phyloP scores from a whole-genome alignment of 1,139 yeast genomes.

The Kodamaea anthophila region DNA sequence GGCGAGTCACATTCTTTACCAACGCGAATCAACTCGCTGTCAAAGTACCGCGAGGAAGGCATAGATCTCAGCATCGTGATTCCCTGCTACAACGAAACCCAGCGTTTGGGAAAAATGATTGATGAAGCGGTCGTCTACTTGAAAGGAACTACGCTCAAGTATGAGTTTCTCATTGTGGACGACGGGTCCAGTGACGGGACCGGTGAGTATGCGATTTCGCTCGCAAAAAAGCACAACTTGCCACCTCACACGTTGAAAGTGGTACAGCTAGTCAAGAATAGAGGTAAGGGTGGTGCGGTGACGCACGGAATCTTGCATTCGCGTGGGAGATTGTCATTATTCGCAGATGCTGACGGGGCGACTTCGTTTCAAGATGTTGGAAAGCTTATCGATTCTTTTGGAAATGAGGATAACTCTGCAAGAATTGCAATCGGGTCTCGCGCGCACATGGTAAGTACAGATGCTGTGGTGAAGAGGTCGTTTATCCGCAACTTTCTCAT shows the following conservation, averaged over 20 bases:
- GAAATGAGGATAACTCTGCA: conserved; percentile 8
- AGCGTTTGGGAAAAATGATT: conserved; percentile 67
- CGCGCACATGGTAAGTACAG: conserved; percentile 94
- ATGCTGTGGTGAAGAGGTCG: conserved; percentile 91
- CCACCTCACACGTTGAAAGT: conserved; percentile 62
- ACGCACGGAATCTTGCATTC: conserved; percentile 82
- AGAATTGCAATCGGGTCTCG: conserved; percentile 86
- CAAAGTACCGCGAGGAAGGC: conserved; percentile 24
- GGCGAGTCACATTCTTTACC: conserved; percentile 21
- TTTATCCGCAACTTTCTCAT: conserved; percentile 82
- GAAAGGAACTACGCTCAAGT: conserved; percentile 25
- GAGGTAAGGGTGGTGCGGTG: conserved; percentile 99
- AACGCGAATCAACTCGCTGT: conserved; percentile 20
- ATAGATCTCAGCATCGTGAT: conserved; percentile 68
- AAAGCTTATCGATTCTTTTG: conserved; percentile 44
- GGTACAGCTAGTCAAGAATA: conserved; percentile 58
- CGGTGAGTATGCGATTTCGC: conserved; percentile 57
- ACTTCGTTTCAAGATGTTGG: conserved; percentile 68
- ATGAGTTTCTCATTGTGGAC: conserved; percentile 83
- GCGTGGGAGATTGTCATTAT: conserved; percentile 68
- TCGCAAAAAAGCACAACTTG: conserved; percentile 50
- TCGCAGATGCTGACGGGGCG: conserved; percentile 99
- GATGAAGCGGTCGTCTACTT: conserved; percentile 67
- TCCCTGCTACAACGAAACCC: conserved; percentile 87
- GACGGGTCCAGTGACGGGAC: conserved; percentile 90